These are phyloP conservation scores for Phytophthora fragariaefolia DNA, from an alignment of 352 stramenopile species.

Conservation along the genomic window DNA sequence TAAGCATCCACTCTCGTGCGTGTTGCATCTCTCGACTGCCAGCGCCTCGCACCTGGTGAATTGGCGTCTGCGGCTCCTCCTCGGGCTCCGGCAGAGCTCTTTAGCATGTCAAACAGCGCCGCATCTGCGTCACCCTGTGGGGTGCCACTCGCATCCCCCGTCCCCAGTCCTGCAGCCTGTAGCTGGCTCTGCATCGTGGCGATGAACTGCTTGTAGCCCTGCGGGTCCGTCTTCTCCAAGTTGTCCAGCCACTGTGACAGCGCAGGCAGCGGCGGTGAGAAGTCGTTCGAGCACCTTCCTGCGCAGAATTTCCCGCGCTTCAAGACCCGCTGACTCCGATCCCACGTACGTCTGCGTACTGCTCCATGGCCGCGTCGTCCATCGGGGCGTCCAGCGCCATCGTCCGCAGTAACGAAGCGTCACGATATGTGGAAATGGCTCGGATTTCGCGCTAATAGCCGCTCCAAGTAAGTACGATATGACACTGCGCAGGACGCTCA, in stretches of 20 bases:
- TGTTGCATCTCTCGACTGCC: neutral
- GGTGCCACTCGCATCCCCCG: neutral
- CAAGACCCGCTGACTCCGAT: neutral
- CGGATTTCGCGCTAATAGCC: conserved; percentile 11
- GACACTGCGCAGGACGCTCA: neutral
- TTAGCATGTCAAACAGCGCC: conserved; percentile 68
- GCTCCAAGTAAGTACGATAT: conserved; percentile 26
- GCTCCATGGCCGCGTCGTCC: conserved; percentile 68
- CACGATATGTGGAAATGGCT: conserved; percentile 34
- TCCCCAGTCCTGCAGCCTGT: conserved; percentile 32
- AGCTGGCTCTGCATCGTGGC: conserved; percentile 69
- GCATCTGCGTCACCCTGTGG: conserved; percentile 35
- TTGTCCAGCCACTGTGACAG: conserved; percentile 67
- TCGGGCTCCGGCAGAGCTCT: conserved; percentile 25
- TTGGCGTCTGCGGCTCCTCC: conserved; percentile 15
- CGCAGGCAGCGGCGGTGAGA: conserved; percentile 22
- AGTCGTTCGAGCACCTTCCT: conserved; percentile 1
- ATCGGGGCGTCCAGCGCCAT: conserved; percentile 39
- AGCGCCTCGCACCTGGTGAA: conserved; percentile 24
- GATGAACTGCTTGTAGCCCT: conserved; percentile 71
- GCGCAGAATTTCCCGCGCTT: neutral
- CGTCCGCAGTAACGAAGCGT: conserved; percentile 17
- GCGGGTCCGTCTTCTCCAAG: conserved; percentile 70
- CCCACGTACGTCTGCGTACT: conserved; percentile 70
- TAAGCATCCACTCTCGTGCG: neutral